Evolutionary conservation across 73 alveolate species (phyloP).

Genomic region (Blepharisma japonicum): DNA sequence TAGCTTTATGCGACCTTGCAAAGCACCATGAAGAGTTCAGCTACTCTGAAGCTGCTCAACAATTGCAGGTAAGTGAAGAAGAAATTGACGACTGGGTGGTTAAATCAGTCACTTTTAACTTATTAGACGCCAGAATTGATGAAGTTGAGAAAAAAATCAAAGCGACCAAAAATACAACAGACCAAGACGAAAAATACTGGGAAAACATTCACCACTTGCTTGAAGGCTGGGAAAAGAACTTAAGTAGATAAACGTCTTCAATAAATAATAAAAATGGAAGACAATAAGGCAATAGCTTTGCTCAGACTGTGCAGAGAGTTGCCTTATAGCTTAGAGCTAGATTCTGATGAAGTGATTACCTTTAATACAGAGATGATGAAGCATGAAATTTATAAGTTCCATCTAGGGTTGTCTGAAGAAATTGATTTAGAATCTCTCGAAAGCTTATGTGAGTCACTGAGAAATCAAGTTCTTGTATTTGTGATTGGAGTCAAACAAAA

Average conservation of each 20-base stretch:
- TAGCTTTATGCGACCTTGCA: too few relatives aligned
- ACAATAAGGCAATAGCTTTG: background rate
- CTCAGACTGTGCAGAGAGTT: conserved; percentile 17
- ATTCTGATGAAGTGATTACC: background rate
- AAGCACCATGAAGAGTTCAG: too few relatives aligned
- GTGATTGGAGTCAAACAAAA: background rate
- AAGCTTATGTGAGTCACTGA: background rate
- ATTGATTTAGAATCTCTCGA: background rate
- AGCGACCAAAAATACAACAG: too few relatives aligned
- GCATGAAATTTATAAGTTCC: conserved; percentile 19
- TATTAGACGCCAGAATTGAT: too few relatives aligned
- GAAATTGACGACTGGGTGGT: too few relatives aligned
- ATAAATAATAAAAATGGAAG: conserved; percentile 10
- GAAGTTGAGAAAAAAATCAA: too few relatives aligned
- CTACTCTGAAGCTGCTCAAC: too few relatives aligned
- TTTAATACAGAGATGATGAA: background rate
- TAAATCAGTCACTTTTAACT: too few relatives aligned
- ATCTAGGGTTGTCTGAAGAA: background rate
- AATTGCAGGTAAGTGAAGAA: too few relatives aligned
- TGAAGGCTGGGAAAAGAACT: too few relatives aligned
- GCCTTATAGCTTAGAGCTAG: background rate
- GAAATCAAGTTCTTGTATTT: background rate
- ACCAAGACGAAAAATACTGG: too few relatives aligned
- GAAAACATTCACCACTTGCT: too few relatives aligned
- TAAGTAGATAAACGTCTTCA: background rate